Percentiles rank a stretch among this genome's conserved stretches.
phyloP scores from a whole-genome alignment of 306 rosid genomes.

The Myrica gale region DNA sequence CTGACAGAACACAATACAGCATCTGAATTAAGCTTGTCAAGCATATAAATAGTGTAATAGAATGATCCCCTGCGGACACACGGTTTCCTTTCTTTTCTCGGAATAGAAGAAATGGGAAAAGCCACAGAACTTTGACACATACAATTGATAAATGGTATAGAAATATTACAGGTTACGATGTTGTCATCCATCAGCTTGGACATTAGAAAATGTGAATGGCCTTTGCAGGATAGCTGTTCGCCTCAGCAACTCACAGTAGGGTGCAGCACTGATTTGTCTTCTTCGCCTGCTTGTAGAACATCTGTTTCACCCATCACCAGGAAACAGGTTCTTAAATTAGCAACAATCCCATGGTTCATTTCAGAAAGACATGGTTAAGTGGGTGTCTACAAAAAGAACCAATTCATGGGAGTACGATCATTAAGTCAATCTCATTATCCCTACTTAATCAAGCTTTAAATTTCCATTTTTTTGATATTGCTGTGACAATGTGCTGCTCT shows the following conservation, averaged over 20 bases:
- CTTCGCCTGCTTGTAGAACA: conserved; percentile 98
- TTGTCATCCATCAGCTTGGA: conserved; percentile 42
- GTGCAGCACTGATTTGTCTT: conserved; percentile 90
- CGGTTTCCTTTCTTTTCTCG: conserved; percentile 37
- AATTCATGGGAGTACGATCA: background rate
- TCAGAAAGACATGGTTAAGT: background rate
- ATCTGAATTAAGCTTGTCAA: conserved; percentile 34
- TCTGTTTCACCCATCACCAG: conserved; percentile 57
- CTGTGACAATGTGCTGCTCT: background rate
- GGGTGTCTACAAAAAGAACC: conserved; percentile 18
- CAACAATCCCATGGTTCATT: background rate
- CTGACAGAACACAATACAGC: conserved; percentile 33
- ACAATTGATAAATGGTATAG: conserved; percentile 51
- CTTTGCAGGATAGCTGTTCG: conserved; percentile 18
- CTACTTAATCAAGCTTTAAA: too few relatives aligned
- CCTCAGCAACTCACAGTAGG: conserved; percentile 56
- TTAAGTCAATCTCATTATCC: too few relatives aligned
- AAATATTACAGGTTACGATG: conserved; percentile 49
- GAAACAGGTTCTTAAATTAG: conserved; percentile 29
- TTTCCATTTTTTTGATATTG: background rate
- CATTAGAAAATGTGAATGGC: conserved; percentile 28
- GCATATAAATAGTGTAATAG: conserved; percentile 21
- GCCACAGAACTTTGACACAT: conserved; percentile 53
- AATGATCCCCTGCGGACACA: conserved; percentile 30
- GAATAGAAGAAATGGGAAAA: conserved; percentile 37